Evolutionary conservation across 2,329 filamentous ascomycete genomes (phyloP).

Genomic region (Westerdykella ornata): DNA sequence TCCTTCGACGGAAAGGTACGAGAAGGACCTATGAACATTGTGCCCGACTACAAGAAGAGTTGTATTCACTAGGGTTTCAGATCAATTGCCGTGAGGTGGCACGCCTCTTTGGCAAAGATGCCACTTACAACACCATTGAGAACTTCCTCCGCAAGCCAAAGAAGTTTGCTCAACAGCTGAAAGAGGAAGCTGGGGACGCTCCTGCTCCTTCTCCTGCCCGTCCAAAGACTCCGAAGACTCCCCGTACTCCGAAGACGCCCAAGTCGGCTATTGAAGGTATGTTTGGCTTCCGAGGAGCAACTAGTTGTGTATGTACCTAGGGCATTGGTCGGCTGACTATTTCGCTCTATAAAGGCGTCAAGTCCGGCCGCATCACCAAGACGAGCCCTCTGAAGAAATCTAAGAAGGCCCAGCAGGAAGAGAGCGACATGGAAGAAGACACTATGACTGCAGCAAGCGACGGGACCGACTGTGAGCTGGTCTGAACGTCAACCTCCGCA

Average conservation of each 20-base stretch:
- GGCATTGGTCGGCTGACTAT: too few relatives aligned
- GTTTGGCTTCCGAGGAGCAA: background rate
- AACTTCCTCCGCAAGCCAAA: constrained; percentile 43
- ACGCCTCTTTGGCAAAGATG: constrained; percentile 40
- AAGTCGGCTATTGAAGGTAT: constrained; percentile 4
- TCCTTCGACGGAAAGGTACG: constrained; percentile 28
- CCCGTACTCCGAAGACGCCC: constrained; percentile 4
- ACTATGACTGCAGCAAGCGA: too few relatives aligned
- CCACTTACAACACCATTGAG: constrained; percentile 46
- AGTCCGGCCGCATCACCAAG: constrained; percentile 18
- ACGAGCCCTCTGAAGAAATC: too few relatives aligned
- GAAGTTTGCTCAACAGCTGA: constrained; percentile 34
- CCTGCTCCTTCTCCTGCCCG: constrained; percentile 6
- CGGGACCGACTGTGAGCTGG: too few relatives aligned
- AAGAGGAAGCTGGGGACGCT: constrained; percentile 7
- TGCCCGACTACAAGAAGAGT: too few relatives aligned
- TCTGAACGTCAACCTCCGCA: too few relatives aligned
- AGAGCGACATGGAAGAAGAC: too few relatives aligned
- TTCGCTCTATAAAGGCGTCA: too few relatives aligned
- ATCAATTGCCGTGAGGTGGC: constrained; percentile 43
- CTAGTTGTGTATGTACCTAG: too few relatives aligned
- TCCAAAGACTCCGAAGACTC: background rate
- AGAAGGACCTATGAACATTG: too few relatives aligned
- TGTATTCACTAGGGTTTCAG: constrained; percentile 24
- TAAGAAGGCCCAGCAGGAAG: too few relatives aligned